Percentiles rank a stretch among this genome's conserved stretches.
phyloP scores from a whole-genome alignment of 2,329 filamentous ascomycete genomes.

The Fusarium camptoceras region DNA sequence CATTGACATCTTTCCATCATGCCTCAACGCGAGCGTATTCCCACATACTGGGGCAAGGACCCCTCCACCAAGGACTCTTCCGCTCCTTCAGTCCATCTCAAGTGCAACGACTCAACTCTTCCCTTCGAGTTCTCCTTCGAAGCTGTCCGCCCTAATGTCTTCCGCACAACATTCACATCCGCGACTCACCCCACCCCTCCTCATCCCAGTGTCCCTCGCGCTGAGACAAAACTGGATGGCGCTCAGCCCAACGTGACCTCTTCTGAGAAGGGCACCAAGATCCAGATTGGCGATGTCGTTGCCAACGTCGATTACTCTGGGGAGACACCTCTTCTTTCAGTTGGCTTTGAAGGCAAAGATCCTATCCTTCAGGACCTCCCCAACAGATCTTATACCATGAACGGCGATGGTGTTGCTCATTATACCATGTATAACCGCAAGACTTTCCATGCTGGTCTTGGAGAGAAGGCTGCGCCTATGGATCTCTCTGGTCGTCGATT shows the following conservation, averaged over 20 bases:
- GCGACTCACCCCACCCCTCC: constrained; percentile 72
- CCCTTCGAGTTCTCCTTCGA: constrained; percentile 72
- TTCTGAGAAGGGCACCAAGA: constrained; percentile 52
- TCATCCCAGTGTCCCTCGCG: constrained; percentile 68
- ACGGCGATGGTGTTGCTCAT: constrained; percentile 71
- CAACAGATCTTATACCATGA: constrained; percentile 73
- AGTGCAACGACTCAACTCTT: constrained; percentile 43
- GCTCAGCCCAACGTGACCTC: constrained; percentile 49
- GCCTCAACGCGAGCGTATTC: constrained; percentile 50
- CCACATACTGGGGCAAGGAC: constrained; percentile 42
- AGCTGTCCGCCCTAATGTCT: constrained; percentile 70
- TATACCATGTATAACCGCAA: constrained; percentile 72
- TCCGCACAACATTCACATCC: constrained; percentile 75
- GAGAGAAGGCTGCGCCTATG: constrained; percentile 80
- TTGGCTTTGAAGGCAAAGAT: constrained; percentile 61
- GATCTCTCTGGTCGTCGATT: constrained; percentile 75
- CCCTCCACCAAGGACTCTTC: constrained; percentile 48
- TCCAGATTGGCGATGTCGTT: constrained; percentile 61
- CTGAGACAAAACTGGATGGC: constrained; percentile 50
- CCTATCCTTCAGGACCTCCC: constrained; percentile 72
- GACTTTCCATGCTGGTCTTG: constrained; percentile 76
- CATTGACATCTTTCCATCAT: constrained; percentile 5
- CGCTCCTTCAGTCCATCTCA: constrained; percentile 37
- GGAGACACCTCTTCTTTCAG: constrained; percentile 65
- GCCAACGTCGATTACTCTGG: constrained; percentile 70